A percentile compares a stretch with the other conserved stretches of the same genome.
phyloP scores from a whole-genome alignment of 1,284 basidiomycete genomes.

The Puccinia triticina region DNA sequence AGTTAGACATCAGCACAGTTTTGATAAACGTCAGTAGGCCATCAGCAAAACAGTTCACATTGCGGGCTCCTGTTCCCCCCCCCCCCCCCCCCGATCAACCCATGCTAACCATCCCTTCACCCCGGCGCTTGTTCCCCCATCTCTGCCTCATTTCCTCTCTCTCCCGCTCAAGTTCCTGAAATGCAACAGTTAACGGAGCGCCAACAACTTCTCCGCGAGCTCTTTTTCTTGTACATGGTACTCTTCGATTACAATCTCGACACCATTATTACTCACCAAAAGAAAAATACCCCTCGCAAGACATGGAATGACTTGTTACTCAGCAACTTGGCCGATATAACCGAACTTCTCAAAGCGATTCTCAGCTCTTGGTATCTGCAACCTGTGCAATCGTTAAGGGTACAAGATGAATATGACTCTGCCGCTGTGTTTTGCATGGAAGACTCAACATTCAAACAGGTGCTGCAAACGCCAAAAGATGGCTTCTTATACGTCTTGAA shows the following conservation, averaged over 20 bases:
- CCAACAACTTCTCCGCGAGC: background rate
- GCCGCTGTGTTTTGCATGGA: background rate
- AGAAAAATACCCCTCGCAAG: background rate
- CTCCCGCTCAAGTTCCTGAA: too few species aligned
- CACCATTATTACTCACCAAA: background rate
- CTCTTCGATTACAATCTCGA: background rate
- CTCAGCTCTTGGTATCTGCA: background rate
- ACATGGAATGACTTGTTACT: background rate
- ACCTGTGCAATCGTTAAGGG: too few species aligned
- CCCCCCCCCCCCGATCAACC: too few species aligned
- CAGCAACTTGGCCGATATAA: background rate
- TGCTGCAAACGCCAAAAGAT: background rate
- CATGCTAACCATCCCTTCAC: too few species aligned
- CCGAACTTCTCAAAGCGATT: background rate
- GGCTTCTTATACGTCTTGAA: constrained; percentile 4
- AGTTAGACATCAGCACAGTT: too few species aligned
- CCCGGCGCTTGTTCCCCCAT: too few species aligned
- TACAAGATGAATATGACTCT: background rate
- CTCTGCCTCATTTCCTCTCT: too few species aligned
- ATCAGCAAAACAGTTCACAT: too few species aligned
- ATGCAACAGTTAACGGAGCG: background rate
- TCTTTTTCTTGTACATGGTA: constrained; percentile 8
- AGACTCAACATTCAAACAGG: constrained; percentile 13
- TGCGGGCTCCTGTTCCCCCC: too few species aligned
- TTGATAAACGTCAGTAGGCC: too few species aligned